Evolutionary conservation across 345 rosid species (phyloP).

Genomic region (Gossypium anomalum): DNA sequence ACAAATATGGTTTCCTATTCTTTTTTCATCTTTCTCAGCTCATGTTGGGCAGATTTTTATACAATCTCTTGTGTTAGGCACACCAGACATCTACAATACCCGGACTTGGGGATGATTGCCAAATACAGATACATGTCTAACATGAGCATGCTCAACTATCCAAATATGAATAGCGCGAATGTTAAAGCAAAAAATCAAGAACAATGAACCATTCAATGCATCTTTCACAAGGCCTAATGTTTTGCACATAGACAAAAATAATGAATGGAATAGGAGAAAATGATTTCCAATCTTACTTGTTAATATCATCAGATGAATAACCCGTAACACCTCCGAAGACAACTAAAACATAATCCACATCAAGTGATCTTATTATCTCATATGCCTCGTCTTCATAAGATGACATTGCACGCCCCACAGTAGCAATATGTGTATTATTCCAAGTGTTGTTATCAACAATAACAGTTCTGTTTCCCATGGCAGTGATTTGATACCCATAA

Average conservation of each 20-base stretch:
- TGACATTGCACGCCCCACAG: constrained; percentile 99
- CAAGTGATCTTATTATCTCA: constrained; percentile 94
- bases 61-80: neutral
- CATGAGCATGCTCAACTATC: neutral
- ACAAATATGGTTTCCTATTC: neutral
- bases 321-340: constrained; percentile 99
- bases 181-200: neutral
- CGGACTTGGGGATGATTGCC: too few relatives aligned
- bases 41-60: too few relatives aligned
- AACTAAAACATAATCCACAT: constrained; percentile 91
- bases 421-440: constrained; percentile 99
- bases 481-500: constrained; percentile 97
- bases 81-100: neutral
- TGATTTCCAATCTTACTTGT: constrained; percentile 56
- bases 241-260: neutral
- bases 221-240: neutral
- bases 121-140: neutral
- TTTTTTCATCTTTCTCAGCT: neutral
- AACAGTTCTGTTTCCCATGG: constrained; percentile 99
- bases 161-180: neutral
- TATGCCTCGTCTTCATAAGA: constrained; percentile 95
- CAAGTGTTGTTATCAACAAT: constrained; percentile 97
- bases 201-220: neutral
- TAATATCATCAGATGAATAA: constrained; percentile 97
- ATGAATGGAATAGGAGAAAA: neutral